These are phyloP conservation scores for Endocarpon pusillum DNA, from an alignment of 495 filamentous ascomycete species.

Conservation along the genomic window DNA sequence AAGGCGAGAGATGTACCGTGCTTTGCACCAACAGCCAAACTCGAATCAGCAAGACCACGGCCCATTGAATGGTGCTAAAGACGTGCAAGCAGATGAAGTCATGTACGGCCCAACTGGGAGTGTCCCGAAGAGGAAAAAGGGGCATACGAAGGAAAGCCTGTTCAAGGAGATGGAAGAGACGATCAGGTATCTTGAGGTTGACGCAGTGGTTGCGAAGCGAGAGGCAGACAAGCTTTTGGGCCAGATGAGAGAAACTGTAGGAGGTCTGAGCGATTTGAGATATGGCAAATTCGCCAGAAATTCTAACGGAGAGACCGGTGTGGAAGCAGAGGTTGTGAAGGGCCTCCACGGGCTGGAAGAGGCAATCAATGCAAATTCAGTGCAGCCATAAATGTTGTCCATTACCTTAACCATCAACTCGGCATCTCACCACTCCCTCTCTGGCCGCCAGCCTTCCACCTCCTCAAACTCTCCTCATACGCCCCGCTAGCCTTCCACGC, in stretches of 20 bases:
- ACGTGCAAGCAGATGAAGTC: conserved; percentile 49
- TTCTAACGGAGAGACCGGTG: conserved; percentile 3
- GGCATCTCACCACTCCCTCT: conserved; percentile 31
- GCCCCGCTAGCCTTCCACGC: conserved; percentile 86
- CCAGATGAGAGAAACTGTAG: conserved; percentile 44
- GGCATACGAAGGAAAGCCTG: conserved; percentile 48
- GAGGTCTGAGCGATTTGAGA: conserved; percentile 28
- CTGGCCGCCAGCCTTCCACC: conserved; percentile 35
- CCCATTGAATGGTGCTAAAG: conserved; percentile 29
- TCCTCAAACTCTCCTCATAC: conserved; percentile 33
- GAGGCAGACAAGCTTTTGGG: conserved; percentile 44
- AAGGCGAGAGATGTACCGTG: conserved; percentile 31
- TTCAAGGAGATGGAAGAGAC: conserved; percentile 51
- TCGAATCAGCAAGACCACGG: conserved; percentile 32
- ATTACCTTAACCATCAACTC: conserved; percentile 31
- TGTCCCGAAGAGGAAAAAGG: conserved; percentile 15
- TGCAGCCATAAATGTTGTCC: conserved; percentile 8
- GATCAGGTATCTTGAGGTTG: conserved; percentile 42
- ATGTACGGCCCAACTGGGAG: conserved; percentile 43
- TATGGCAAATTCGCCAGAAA: conserved; percentile 1
- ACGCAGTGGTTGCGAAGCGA: conserved; percentile 43
- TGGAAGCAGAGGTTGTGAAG: conserved; percentile 12
- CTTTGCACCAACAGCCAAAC: conserved; percentile 15
- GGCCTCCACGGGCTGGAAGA: conserved; percentile 41
- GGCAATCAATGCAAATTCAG: conserved; percentile 12